Evolutionary conservation across 129 eudicot genomes (phyloP).

Genomic region (sunflower (Helianthus annuus)): DNA sequence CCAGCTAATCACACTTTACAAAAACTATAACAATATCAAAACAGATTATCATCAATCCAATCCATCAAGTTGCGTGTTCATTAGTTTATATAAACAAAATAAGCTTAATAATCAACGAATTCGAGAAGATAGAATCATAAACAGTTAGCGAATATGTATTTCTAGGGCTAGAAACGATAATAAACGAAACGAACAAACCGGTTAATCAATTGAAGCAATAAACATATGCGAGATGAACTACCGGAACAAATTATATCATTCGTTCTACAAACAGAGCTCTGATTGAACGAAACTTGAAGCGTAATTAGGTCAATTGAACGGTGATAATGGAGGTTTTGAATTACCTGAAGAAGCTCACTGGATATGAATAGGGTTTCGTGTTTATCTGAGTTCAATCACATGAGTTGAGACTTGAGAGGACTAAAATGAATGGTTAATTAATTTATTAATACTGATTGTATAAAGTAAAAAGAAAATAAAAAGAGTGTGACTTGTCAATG

Average conservation of each 20-base stretch:
- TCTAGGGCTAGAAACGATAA: slow-evolving; percentile 4
- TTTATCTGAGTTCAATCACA: slow-evolving; percentile 21
- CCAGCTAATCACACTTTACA: not conserved
- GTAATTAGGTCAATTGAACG: not conserved
- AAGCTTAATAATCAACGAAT: not conserved
- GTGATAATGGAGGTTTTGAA: not conserved
- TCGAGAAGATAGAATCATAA: not conserved
- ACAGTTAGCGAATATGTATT: not conserved
- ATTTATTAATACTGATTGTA: too few relatives aligned
- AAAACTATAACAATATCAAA: slow-evolving; percentile 16
- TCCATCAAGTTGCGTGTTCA: slow-evolving; percentile 3
- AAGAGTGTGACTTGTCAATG: too few relatives aligned
- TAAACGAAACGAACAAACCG: slow-evolving; percentile 10
- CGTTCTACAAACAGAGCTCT: not conserved
- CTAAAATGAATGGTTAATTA: slow-evolving; percentile 1
- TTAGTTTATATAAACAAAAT: slow-evolving; percentile 15
- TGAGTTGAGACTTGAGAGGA: slow-evolving; percentile 9
- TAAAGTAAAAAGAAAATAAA: too few relatives aligned
- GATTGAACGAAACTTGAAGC: slow-evolving; percentile 11
- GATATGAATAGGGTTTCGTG: slow-evolving; percentile 9
- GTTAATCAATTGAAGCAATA: not conserved
- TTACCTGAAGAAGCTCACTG: slow-evolving; percentile 32
- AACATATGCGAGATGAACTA: slow-evolving; percentile 2
- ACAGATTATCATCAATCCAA: not conserved
- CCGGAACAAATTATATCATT: slow-evolving; percentile 12